Conservation (phyloP, 2,329 filamentous ascomycete species). For the Fusarium pseudocircinatum region DNA sequence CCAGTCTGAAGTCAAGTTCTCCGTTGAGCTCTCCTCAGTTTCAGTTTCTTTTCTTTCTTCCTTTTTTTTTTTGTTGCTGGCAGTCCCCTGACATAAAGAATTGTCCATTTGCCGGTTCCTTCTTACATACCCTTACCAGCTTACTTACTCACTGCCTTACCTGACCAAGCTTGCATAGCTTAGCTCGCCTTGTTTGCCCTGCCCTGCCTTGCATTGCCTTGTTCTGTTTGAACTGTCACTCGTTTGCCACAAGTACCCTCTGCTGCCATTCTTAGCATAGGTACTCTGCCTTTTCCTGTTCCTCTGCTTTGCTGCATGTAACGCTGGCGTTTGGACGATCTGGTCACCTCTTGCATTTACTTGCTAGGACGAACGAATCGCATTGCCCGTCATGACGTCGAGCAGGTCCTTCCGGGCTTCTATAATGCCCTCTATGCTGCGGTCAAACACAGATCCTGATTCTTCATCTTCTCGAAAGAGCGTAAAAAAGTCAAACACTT, state of each 20-base stretch:
- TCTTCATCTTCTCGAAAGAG: constrained; percentile 38
- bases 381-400: constrained; percentile 54
- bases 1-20: constrained; percentile 1
- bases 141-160: background rate
- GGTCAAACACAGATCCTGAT: constrained; percentile 45
- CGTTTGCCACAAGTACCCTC: constrained; percentile 28
- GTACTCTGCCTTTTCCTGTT: background rate
- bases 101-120: constrained; percentile 16
- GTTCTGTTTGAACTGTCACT: constrained; percentile 8
- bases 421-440: constrained; percentile 50
- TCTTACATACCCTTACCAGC: constrained; percentile 9
- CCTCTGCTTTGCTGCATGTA: constrained; percentile 43
- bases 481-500: constrained; percentile 39
- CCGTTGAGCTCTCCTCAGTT: constrained; percentile 2
- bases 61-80: background rate
- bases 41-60: background rate
- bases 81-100: constrained; percentile 21
- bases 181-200: constrained; percentile 3
- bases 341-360: constrained; percentile 1
- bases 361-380: constrained; percentile 1
- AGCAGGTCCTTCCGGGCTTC: constrained; percentile 56
- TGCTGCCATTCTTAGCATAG: constrained; percentile 42
- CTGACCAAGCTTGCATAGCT: constrained; percentile 15
- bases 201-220: constrained; percentile 11
- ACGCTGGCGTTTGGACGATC: constrained; percentile 39